Evolutionary conservation across 192 early-diverging fungal genomes (phyloP), one percentile per base, ranked within the genome.

Genomic region (Coemansia biformis): DNA sequence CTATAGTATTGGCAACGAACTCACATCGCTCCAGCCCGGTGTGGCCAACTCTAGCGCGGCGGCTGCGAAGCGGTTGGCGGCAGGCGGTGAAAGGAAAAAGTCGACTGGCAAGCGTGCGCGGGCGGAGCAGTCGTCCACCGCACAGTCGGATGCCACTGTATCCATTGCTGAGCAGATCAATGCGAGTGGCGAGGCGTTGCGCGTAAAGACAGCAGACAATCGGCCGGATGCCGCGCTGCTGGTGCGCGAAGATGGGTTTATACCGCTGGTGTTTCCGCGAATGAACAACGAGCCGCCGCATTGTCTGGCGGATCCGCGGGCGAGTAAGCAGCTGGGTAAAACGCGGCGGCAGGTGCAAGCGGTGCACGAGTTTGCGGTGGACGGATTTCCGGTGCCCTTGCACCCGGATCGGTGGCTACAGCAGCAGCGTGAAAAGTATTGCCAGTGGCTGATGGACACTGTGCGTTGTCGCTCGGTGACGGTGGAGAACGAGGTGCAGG

Each of bases 381-480:
- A 54, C 2, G 63, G 63, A 4, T 53, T 46, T 16, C 63, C 63
- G 6, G 28, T n/a, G 9, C 63, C 56, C 0, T 46, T 66, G 2
- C 36, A 49, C 18, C 56, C 63, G 0, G 56, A 35, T 8, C 31
- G 17, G 21, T 66, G 56, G 56, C 50, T 66, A 15, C 21, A 2
- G 22, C 33, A 9, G 14, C 59, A 44, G 36, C 26, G 28, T 15
- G 8, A 0, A 9, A 63, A 63, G 41, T 63, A 50, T 16, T 17
- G 4, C 34, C 15, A 1, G 16, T 63, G 59, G 51, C 17, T 38
- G 10, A 29, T 6, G 6, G 6, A 19, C 8, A 31, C 19, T 17
- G 14, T 9, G 0, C 37, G 16, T 4, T 51, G 56, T 16, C 12
- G 22, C 0, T 30, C 29, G 1, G 51, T 50, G 4, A 1, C 4